Evolutionary conservation across 208 protist species (phyloP), one percentile per base, ranked within the genome.

Genomic region (Phytomonas francai): DNA sequence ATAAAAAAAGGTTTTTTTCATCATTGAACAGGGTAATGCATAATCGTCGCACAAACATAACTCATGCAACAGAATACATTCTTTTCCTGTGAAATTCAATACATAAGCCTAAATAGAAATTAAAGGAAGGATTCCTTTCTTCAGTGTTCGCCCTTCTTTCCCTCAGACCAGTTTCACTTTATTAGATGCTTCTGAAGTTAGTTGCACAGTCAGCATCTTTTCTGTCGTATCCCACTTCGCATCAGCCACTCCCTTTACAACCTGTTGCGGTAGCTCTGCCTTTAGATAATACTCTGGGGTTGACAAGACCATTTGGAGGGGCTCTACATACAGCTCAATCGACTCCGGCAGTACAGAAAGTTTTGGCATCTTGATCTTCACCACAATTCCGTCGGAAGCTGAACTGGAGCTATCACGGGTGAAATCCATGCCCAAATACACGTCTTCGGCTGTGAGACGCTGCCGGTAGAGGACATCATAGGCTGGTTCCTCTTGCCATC

Each of bases 401-500:
- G 78, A 83, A 30, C 73, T 81, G 57, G 77, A 78, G 27, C 65
- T 69, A 63, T 87, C 75, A 57, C 79, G 80, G 14, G 76, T 87
- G 32, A 85, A 78, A 77, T 94, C 91, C 19, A 94, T 72, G 30
- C 84, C 85, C 6, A 97, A 77, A 68, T 91, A 97, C 3, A 92
- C 74, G 63, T 97, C 91, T 74, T 97, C 85, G 1, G 89, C 84
- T 2, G 81, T 83, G 32, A 94, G 63, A 11, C 72, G 77, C 73
- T 97, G 85, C 68, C 92, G 82, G 62, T 91, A 85, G 61, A 97
- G 67, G 68, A 97, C 82, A 32, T 68, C 75, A 69, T 97, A 76
- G 59, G 65, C 68, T 4, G 91, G 88, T 66, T 89, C 82, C 33
- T 73, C 74, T 51, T 65, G 58, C n/a, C 51, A 66, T 27, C 67